phyloP scores from a whole-genome alignment of 257 asterid genomes.

The Ophiorrhiza pumila region DNA sequence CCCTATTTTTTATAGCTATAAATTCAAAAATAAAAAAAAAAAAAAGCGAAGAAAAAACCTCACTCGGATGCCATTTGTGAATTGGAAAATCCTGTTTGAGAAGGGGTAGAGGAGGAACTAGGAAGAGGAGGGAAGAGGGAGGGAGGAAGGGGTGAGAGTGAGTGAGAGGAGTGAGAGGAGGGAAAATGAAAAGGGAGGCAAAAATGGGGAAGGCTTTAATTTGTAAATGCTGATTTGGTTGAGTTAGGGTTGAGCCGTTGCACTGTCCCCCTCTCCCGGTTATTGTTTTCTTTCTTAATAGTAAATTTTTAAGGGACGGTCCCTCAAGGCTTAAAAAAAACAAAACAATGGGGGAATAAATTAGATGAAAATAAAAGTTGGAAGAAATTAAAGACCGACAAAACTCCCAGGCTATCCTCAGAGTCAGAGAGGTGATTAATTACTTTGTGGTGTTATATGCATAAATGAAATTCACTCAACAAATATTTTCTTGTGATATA shows the following conservation, averaged over 20 bases:
- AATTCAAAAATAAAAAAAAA: background rate
- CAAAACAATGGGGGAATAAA: too few relatives aligned
- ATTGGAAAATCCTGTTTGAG: background rate
- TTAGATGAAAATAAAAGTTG: too few relatives aligned
- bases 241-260: constrained; percentile 17
- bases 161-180: constrained; percentile 16
- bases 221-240: background rate
- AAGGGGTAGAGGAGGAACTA: background rate
- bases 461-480: too few relatives aligned
- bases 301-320: too few relatives aligned
- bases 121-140: background rate
- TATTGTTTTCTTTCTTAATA: too few relatives aligned
- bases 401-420: too few relatives aligned
- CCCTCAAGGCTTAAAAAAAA: too few relatives aligned
- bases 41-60: too few relatives aligned
- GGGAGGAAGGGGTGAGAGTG: background rate
- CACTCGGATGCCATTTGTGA: constrained; percentile 7
- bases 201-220: background rate
- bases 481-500: too few relatives aligned
- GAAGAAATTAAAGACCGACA: too few relatives aligned
- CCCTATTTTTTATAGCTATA: background rate
- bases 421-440: too few relatives aligned
- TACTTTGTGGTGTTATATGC: too few relatives aligned
- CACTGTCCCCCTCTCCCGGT: background rate
- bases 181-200: constrained; percentile 15